Conservation (phyloP, 1,284 basidiomycete genomes). For the Violaceomyces palustris region DNA sequence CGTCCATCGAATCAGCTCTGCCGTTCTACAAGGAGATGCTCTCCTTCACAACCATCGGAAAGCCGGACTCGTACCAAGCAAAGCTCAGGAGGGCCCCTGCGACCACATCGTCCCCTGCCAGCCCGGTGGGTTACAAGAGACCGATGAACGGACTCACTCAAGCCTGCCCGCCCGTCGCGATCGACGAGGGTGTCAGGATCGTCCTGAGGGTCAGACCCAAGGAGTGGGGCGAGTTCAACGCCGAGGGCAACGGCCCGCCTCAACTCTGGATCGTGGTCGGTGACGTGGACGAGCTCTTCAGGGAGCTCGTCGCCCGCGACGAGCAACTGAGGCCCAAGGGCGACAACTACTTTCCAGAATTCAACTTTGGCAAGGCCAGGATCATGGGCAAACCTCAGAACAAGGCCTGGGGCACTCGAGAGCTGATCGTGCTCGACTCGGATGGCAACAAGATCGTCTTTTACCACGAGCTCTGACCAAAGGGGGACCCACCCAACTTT, state of each 20-base stretch:
- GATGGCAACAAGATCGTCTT: slow-evolving; percentile 38
- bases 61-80: slow-evolving; percentile 20
- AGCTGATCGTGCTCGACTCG: slow-evolving; percentile 33
- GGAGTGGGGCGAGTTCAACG: slow-evolving; percentile 29
- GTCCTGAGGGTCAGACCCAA: slow-evolving; percentile 16
- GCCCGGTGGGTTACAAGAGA: too few relatives aligned
- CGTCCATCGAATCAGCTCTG: slow-evolving; percentile 17
- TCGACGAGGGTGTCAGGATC: slow-evolving; percentile 22
- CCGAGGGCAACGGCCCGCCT: slow-evolving; percentile 20
- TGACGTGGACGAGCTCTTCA: slow-evolving; percentile 23
- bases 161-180: slow-evolving; percentile 12
- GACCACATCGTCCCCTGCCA: too few relatives aligned
- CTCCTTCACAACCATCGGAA: slow-evolving; percentile 22
- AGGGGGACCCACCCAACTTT: too few relatives aligned
- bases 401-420: slow-evolving; percentile 35
- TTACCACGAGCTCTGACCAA: slow-evolving; percentile 27
- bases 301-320: slow-evolving; percentile 20
- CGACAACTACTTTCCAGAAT: slow-evolving; percentile 34
- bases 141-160: too few relatives aligned
- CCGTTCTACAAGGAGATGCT: slow-evolving; percentile 27
- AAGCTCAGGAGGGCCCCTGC: slow-evolving; percentile 17
- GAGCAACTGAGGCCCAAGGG: slow-evolving; percentile 25
- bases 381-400: slow-evolving; percentile 29
- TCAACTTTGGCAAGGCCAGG: slow-evolving; percentile 22
- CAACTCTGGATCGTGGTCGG: slow-evolving; percentile 24